These are phyloP conservation scores for Podila clonocystis DNA, from an alignment of 192 early-diverging fungal species.

Conservation along the genomic window DNA sequence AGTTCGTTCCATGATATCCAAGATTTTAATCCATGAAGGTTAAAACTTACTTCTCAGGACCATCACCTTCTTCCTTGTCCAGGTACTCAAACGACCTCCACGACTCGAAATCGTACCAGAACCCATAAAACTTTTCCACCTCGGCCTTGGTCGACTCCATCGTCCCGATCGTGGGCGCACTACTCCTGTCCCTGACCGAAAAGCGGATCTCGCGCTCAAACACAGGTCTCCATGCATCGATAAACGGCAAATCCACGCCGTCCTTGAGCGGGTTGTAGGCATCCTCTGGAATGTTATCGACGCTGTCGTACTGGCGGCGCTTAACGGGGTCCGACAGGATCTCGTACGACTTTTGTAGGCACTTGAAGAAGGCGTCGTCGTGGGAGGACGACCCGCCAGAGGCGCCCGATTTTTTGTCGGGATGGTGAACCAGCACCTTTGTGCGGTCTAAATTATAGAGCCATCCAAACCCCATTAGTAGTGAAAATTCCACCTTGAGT, in stretches of 20 bases:
- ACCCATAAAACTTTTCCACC: conserved; percentile 79
- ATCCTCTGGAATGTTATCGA: conserved; percentile 80
- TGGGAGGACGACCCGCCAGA: conserved; percentile 39
- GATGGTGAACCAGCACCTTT: conserved; percentile 72
- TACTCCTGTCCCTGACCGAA: conserved; percentile 49
- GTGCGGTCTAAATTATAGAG: conserved; percentile 21
- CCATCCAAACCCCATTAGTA: too few relatives aligned
- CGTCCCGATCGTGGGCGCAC: conserved; percentile 67
- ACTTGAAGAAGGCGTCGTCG: conserved; percentile 86
- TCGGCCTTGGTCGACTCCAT: conserved; percentile 68
- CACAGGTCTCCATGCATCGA: conserved; percentile 57
- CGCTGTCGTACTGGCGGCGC: conserved; percentile 82
- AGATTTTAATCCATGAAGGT: background rate
- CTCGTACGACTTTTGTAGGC: conserved; percentile 80
- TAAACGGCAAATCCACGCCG: conserved; percentile 49
- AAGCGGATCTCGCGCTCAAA: conserved; percentile 75
- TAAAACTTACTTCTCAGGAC: conserved; percentile 64
- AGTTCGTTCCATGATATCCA: background rate
- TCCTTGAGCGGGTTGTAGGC: conserved; percentile 55
- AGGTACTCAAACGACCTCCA: conserved; percentile 85
- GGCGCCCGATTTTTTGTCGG: conserved; percentile 75
- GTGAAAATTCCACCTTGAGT: too few relatives aligned
- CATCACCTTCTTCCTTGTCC: conserved; percentile 84
- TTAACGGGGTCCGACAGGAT: conserved; percentile 72
- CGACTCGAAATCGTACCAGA: conserved; percentile 83